phyloP scores from a whole-genome alignment of 2,329 filamentous ascomycete genomes.

The Fusarium nurragi region DNA sequence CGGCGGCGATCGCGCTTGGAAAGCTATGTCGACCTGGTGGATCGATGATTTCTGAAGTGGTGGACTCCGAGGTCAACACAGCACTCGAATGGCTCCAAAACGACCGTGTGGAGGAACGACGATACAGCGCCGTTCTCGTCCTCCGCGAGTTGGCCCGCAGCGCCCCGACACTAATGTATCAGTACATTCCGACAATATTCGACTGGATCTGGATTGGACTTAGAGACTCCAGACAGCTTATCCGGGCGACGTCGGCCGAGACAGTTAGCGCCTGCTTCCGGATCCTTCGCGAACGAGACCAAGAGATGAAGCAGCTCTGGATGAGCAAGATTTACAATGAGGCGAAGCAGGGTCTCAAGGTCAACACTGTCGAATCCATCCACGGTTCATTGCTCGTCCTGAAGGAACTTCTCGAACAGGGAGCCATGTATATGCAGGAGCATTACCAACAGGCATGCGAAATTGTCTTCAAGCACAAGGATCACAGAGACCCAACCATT shows the following conservation, averaged over 20 bases:
- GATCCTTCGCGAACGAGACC: slow-evolving; percentile 93
- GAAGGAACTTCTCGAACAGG: slow-evolving; percentile 91
- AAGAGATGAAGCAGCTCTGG: slow-evolving; percentile 85
- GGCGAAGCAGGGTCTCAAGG: slow-evolving; percentile 79
- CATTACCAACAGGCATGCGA: slow-evolving; percentile 93
- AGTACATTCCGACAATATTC: slow-evolving; percentile 93
- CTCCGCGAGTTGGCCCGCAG: slow-evolving; percentile 90
- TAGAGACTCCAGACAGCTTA: slow-evolving; percentile 88
- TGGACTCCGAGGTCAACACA: slow-evolving; percentile 96
- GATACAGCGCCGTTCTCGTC: slow-evolving; percentile 92
- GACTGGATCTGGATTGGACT: slow-evolving; percentile 96
- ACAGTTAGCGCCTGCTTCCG: slow-evolving; percentile 95
- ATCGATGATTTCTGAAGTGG: slow-evolving; percentile 91
- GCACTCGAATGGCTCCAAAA: slow-evolving; percentile 97
- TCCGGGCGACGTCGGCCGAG: slow-evolving; percentile 90
- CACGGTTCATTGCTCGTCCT: slow-evolving; percentile 95
- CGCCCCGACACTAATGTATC: slow-evolving; percentile 94
- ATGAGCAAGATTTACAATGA: slow-evolving; percentile 92
- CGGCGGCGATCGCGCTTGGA: slow-evolving; percentile 87
- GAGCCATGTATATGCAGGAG: slow-evolving; percentile 99
- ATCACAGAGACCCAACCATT: slow-evolving; percentile 88
- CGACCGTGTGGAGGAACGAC: slow-evolving; percentile 89
- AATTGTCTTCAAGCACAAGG: slow-evolving; percentile 90
- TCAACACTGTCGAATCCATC: slow-evolving; percentile 84
- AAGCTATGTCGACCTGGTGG: slow-evolving; percentile 92